A percentile compares a stretch with the other conserved stretches of the same genome.
Conservation (phyloP, 2,329 filamentous ascomycete genomes). For the Blastomyces parvus region DNA sequence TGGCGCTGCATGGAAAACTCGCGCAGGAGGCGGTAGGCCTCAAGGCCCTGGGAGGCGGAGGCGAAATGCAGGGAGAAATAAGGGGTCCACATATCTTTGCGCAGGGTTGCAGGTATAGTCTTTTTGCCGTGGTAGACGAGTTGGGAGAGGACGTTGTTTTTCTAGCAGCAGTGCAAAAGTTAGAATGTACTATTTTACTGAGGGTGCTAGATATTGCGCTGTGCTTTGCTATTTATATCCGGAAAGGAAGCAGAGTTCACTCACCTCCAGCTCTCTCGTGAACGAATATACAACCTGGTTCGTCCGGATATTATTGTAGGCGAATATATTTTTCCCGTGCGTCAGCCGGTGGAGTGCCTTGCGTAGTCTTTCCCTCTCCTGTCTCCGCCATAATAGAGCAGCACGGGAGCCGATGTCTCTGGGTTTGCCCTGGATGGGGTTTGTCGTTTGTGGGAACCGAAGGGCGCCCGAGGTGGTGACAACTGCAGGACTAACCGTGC, state of each 20-base stretch:
- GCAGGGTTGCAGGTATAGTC: conserved; percentile 47
- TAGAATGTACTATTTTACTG: neutral
- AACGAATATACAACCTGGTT: conserved; percentile 58
- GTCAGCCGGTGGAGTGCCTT: conserved; percentile 40
- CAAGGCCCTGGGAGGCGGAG: conserved; percentile 40
- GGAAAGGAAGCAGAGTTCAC: conserved; percentile 12
- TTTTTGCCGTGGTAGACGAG: conserved; percentile 56
- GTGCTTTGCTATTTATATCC: neutral
- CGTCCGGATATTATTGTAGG: conserved; percentile 52
- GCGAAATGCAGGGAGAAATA: conserved; percentile 51
- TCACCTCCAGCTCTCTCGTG: conserved; percentile 46
- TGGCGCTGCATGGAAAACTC: conserved; percentile 54
- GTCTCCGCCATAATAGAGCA: conserved; percentile 29
- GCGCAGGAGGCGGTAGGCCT: conserved; percentile 49
- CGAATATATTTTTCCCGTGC: conserved; percentile 53
- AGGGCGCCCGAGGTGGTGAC: conserved; percentile 12
- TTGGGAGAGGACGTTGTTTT: conserved; percentile 46
- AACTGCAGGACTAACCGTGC: conserved; percentile 13
- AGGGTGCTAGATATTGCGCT: neutral
- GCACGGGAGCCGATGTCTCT: conserved; percentile 35
- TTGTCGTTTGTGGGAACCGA: conserved; percentile 14
- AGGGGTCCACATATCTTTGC: conserved; percentile 55
- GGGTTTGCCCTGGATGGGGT: conserved; percentile 35
- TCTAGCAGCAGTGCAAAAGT: conserved; percentile 27
- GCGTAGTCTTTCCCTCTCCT: conserved; percentile 33